Evolutionary conservation across 208 protist species (phyloP), one percentile per base, ranked within the genome.

Genomic region (Trypanosoma congolense): DNA sequence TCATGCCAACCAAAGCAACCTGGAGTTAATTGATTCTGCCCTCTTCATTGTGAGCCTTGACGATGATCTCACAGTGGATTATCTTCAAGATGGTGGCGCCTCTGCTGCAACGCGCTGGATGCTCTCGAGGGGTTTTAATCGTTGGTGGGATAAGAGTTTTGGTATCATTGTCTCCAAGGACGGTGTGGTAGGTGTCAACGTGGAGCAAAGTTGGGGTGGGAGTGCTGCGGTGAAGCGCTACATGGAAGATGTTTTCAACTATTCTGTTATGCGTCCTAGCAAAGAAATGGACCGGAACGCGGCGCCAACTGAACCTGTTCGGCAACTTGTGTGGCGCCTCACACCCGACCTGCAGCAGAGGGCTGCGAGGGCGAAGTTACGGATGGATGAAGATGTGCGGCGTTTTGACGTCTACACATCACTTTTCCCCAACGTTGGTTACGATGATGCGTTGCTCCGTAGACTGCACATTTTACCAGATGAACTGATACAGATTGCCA

Each of bases 61-160:
- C 50, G 76, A 83, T 19, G 70, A 77, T 46, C 55, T 56, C 2
- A 65, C 64, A n/a, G 72, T 64, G 43, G 62, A 69, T 56, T 62
- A 56, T 30, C 30, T 60, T 25, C 73, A 65, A 44, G 69, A 75
- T 25, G 67, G 73, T 30, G 73, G 70, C 26, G 69, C 64, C 4
- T 66, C 59, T 16, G 65, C 62, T 0, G 57, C 51, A 31, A 56
- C 50, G 21, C 49, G 73, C 16, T 70, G 68, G 29, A 48, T 73
- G 47, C 65, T 73, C 9, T 56, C 67, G 8, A 75, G 51, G 31
- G 19, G 43, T 16, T 63, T 49, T 22, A 92, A 90, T 47, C 79
- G 84, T 5, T 93, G 90, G 90, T 92, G 82, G 80, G 90, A 96
- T 60, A 96, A 96, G 69, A 89, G 80, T 41, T 46, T 96, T 18